Base-by-base conservation (phyloP, 345 rosid species). In the Brassica nigra region DNA sequence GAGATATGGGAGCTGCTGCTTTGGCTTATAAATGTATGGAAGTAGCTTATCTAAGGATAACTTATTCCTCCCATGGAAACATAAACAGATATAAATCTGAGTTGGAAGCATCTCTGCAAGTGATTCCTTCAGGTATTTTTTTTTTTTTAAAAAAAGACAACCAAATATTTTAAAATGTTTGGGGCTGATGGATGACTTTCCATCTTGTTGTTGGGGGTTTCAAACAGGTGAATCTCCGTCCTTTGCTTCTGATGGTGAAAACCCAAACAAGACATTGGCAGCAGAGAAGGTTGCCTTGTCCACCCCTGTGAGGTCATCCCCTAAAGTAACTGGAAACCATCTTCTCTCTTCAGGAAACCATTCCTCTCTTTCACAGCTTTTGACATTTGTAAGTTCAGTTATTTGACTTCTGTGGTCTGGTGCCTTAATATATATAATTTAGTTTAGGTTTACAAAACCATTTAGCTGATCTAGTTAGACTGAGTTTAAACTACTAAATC, bases 11-110 rank as follows among this genome's bases (percentile, higher is more conserved):
- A 63, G 88, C 94, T 74, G 97, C 99, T 84, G 90, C 99, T 44
- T 88, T 96, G 85, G 97, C 98, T 73, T 96, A 96, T 90, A 96
- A 96, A 74, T 93, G 97, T 84, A 90, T 85, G 87, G 99, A 96
- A 88, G 95, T 96, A 80, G 99, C 99, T 62, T 89, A 89, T 85
- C 84, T 96, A 88, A 93, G 92, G 85, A 97, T 93, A 52, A 84
- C 91, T 73, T 88, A 90, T 84, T 83, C 90, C 64, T 89, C 92
- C 14, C 85, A 90, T 83, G 66, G 71, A 67, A 76, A 62, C 80
- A 92, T 90, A 71, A 86, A 58, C 86, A 90, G 90, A 84, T 94
- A 84, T 82, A 88, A 91, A 30, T 63, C 68, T 27, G 98, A 95
- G 70, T 85, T 96, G 89, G 95, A 88, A 76, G 74, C 67, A 39